These are phyloP conservation scores for Termitomyces bulborhizus DNA, from an alignment of 768 basidiomycete genomes.

Conservation along the genomic window DNA sequence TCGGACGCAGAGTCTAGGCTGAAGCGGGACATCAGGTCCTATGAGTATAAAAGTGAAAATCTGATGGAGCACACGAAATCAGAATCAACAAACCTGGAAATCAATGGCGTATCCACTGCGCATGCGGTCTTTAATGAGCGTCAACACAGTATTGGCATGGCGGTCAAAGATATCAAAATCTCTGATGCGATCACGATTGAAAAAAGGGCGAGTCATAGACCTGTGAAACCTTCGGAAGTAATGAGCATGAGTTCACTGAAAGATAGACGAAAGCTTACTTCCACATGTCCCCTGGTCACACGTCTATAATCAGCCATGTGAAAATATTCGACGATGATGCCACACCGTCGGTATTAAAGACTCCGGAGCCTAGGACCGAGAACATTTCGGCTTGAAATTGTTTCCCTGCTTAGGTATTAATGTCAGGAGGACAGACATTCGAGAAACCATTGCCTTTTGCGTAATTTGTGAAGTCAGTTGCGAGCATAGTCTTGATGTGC, in stretches of 20 bases:
- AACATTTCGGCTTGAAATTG: constrained; percentile 35
- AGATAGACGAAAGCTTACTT: constrained; percentile 24
- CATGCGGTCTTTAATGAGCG: constrained; percentile 35
- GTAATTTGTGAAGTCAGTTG: constrained; percentile 53
- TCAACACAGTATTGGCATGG: constrained; percentile 38
- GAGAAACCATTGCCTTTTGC: constrained; percentile 39
- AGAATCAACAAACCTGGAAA: too few species aligned
- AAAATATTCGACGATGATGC: neutral
- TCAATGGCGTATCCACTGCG: too few species aligned
- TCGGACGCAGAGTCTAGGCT: too few species aligned
- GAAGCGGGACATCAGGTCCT: too few species aligned
- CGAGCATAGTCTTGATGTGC: constrained; percentile 50
- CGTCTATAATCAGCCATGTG: neutral
- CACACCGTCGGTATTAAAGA: constrained; percentile 64
- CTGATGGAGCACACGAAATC: too few species aligned
- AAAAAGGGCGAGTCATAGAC: constrained; percentile 60
- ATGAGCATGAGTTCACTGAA: constrained; percentile 22
- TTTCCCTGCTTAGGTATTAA: constrained; percentile 23
- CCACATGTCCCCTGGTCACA: constrained; percentile 28
- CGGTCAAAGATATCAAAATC: constrained; percentile 58
- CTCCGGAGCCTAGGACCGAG: constrained; percentile 53
- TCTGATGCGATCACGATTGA: constrained; percentile 49
- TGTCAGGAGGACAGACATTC: neutral
- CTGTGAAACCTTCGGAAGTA: constrained; percentile 42
- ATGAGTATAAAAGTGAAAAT: too few species aligned